Evolutionary conservation across 768 basidiomycete species (phyloP), one percentile per base, ranked within the genome.

Genomic region (Crucibulum laeve): DNA sequence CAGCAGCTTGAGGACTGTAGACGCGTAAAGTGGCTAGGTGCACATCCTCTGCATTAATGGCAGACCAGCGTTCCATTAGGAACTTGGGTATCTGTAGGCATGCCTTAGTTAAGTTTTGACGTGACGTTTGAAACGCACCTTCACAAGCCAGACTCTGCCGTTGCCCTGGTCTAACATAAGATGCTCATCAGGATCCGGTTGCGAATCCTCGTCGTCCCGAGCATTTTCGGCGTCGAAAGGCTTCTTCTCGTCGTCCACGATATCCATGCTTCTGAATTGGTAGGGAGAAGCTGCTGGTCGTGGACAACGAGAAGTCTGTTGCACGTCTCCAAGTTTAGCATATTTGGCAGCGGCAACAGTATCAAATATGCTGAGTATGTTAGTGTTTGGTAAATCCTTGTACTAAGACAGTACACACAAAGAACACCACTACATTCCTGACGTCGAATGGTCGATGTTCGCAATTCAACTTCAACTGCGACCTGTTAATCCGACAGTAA

Each of bases 1-100:
- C 76, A 5, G 73, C 59, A n/a, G n/a, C n/a, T 14, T 61, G 62
- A 28, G 68, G 61, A 32, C 69, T 70, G 64, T 91, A 95, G 11
- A 95, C 81, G 0, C 91, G 81, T 42, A 97, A 76, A 5, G 84
- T 87, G 5, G 91, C 93, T 1, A 96, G 77, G 48, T 91, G 84
- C 3, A 87, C 65, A 48, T 85, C 87, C 44, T 89, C 87, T 4
- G 74, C 73, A 48, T 82, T 70, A 32, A 91, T 76, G 23, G 78
- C 66, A 15, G 80, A 67, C 93, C 93, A 96, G 25, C 84, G 76
- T 51, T 91, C 84, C 71, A 92, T 79, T 40, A 95, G 68, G 59
- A 85, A 87, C 57, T 85, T 84, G 0, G 92, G 93, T 34, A 95
- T 80, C 88, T 91, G 65, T 28, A 45, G 25, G 19, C 18, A 17